phyloP scores from a whole-genome alignment of 2,329 filamentous ascomycete genomes.

The Penicillium sp. region DNA sequence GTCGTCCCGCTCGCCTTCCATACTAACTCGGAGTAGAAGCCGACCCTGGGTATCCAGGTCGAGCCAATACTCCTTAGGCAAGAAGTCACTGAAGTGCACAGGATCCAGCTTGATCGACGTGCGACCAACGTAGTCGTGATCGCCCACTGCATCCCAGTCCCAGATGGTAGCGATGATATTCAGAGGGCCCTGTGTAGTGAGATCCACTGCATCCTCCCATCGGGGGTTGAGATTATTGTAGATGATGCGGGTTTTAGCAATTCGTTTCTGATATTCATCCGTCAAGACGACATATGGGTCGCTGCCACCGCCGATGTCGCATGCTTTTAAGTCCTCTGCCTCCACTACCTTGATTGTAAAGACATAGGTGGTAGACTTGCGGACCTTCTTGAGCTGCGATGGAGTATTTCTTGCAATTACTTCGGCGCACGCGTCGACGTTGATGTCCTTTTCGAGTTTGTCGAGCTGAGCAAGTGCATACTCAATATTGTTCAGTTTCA shows the following conservation, averaged over 20 bases:
- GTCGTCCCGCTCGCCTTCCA: slow-evolving; percentile 97
- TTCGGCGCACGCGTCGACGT: slow-evolving; percentile 84
- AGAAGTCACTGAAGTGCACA: slow-evolving; percentile 92
- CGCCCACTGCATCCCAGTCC: slow-evolving; percentile 96
- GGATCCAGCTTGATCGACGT: slow-evolving; percentile 98
- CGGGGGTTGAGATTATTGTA: slow-evolving; percentile 87
- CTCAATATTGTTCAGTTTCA: slow-evolving; percentile 97
- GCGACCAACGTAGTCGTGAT: slow-evolving; percentile 94
- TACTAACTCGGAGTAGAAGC: slow-evolving; percentile 84
- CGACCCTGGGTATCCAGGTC: slow-evolving; percentile 94
- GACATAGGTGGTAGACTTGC: slow-evolving; percentile 81
- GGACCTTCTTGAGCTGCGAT: slow-evolving; percentile 63
- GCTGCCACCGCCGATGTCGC: slow-evolving; percentile 88
- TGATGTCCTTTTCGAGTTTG: slow-evolving; percentile 81
- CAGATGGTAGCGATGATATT: slow-evolving; percentile 96
- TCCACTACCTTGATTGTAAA: slow-evolving; percentile 99
- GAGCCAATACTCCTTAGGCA: slow-evolving; percentile 95
- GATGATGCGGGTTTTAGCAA: slow-evolving; percentile 91
- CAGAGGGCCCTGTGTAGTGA: slow-evolving; percentile 84
- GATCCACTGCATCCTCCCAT: slow-evolving; percentile 97
- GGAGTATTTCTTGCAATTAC: slow-evolving; percentile 73
- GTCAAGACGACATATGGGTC: slow-evolving; percentile 96
- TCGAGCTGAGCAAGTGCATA: slow-evolving; percentile 91
- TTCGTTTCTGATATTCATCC: slow-evolving; percentile 94
- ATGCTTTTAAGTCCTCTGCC: slow-evolving; percentile 96